Conservation (phyloP, 768 basidiomycete genomes). For the Auricularia auricula-judae region DNA sequence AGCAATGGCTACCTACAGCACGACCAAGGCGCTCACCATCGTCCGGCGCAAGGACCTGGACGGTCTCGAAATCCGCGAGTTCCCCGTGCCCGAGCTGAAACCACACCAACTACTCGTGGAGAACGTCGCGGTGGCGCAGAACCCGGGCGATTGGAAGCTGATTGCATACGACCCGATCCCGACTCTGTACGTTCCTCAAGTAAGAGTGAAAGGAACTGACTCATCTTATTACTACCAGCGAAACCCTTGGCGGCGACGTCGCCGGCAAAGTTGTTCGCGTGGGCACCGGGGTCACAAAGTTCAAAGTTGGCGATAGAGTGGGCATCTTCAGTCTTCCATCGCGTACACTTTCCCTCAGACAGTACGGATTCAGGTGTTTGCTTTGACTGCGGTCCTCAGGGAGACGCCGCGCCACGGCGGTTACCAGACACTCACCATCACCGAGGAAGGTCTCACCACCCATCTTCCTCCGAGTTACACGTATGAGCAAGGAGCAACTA, state of each 20-base stretch:
- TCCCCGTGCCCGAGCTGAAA: constrained; percentile 4
- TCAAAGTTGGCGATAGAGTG: constrained; percentile 6
- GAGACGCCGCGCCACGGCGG: not conserved
- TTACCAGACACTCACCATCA: constrained; percentile 4
- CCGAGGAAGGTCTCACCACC: not conserved
- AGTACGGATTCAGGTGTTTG: not conserved
- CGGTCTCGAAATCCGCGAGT: constrained; percentile 1
- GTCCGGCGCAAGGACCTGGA: too few species aligned
- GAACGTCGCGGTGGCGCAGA: constrained; percentile 10
- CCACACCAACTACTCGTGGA: constrained; percentile 4
- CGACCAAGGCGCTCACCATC: too few species aligned
- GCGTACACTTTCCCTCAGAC: not conserved
- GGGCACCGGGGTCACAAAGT: constrained; percentile 6
- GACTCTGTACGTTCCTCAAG: too few species aligned
- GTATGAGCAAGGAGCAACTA: too few species aligned
- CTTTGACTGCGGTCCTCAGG: not conserved
- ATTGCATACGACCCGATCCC: not conserved
- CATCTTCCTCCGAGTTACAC: not conserved
- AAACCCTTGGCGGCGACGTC: constrained; percentile 6
- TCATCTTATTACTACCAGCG: not conserved
- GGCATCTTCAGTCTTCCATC: not conserved
- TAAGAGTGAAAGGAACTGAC: too few species aligned
- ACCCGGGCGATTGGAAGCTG: constrained; percentile 10
- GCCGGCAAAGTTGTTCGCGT: constrained; percentile 8
- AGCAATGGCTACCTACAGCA: too few species aligned